Evolutionary conservation across 495 filamentous ascomycete species (phyloP).

Genomic region (Parathielavia hyrcaniae): DNA sequence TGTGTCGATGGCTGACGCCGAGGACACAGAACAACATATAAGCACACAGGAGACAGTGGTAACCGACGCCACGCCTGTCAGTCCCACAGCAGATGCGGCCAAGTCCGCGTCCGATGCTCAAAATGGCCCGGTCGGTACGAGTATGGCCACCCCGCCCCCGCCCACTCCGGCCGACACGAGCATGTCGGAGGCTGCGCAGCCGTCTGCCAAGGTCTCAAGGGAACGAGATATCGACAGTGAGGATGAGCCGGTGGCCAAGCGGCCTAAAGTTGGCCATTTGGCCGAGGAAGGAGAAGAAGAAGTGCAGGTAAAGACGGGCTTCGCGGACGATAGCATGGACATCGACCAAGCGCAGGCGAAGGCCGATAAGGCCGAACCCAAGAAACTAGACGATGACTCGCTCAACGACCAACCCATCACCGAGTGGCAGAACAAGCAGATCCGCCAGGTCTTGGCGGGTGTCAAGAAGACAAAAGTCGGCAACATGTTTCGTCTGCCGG

Average conservation of each 20-base stretch:
- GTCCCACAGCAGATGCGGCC: constrained; percentile 25
- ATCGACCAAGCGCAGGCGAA: constrained; percentile 7
- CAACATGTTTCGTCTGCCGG: constrained; percentile 64
- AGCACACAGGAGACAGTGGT: constrained; percentile 27
- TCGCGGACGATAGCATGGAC: constrained; percentile 19
- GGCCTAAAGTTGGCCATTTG: constrained; percentile 48
- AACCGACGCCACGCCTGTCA: constrained; percentile 22
- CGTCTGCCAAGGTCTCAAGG: constrained; percentile 52
- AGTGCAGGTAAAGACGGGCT: constrained; percentile 22
- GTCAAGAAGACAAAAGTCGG: constrained; percentile 77
- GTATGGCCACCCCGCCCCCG: constrained; percentile 18
- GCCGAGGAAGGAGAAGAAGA: too few relatives aligned
- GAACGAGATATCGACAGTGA: constrained; percentile 65
- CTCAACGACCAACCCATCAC: constrained; percentile 39
- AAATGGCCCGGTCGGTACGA: constrained; percentile 10
- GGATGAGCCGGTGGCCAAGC: constrained; percentile 73
- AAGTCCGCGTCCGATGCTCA: constrained; percentile 13
- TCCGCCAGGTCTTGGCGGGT: constrained; percentile 53
- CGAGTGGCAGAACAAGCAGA: constrained; percentile 41
- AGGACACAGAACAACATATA: constrained; percentile 2
- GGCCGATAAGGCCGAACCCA: constrained; percentile 14
- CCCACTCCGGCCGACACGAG: constrained; percentile 31
- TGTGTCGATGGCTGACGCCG: constrained; percentile 31
- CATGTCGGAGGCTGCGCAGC: constrained; percentile 32
- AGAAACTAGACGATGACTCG: constrained; percentile 23